These are phyloP conservation scores for Malus orientalis DNA, from an alignment of 306 rosid genomes.

Conservation along the genomic window DNA sequence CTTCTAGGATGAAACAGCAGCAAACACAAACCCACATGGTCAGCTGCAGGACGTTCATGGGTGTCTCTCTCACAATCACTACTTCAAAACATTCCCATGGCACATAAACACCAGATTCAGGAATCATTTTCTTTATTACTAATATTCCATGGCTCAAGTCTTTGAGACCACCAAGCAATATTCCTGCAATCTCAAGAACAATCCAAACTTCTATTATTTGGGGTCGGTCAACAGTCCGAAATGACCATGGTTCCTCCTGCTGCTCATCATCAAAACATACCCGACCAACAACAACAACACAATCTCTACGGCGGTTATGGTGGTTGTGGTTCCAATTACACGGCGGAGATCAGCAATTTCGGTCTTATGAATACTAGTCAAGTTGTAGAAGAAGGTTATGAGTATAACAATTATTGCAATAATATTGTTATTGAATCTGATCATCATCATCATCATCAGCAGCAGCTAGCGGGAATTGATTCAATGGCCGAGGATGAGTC, in stretches of 20 bases:
- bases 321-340: conserved; percentile 18
- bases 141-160: conserved; percentile 38
- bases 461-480: background rate
- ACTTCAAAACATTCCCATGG: conserved; percentile 25
- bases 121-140: background rate
- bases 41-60: conserved; percentile 22
- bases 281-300: conserved; percentile 27
- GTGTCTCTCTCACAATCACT: conserved; percentile 26
- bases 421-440: background rate
- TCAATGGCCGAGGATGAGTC: conserved; percentile 62
- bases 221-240: conserved; percentile 19
- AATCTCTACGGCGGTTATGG: conserved; percentile 22
- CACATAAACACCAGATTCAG: conserved; percentile 22
- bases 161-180: conserved; percentile 10
- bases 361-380: conserved; percentile 41
- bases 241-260: conserved; percentile 79
- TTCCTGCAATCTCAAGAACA: background rate
- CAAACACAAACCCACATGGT: conserved; percentile 20
- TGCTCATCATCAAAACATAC: conserved; percentile 20
- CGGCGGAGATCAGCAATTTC: conserved; percentile 1
- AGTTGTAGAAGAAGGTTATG: conserved; percentile 23
- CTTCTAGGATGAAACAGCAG: conserved; percentile 17
- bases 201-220: background rate
- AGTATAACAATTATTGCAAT: conserved; percentile 5
- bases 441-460: background rate